A percentile compares a stretch with the other conserved stretches of the same genome.
These are phyloP conservation scores for Cladosporium phlei DNA, from an alignment of 2,329 filamentous ascomycete species.

Conservation along the genomic window DNA sequence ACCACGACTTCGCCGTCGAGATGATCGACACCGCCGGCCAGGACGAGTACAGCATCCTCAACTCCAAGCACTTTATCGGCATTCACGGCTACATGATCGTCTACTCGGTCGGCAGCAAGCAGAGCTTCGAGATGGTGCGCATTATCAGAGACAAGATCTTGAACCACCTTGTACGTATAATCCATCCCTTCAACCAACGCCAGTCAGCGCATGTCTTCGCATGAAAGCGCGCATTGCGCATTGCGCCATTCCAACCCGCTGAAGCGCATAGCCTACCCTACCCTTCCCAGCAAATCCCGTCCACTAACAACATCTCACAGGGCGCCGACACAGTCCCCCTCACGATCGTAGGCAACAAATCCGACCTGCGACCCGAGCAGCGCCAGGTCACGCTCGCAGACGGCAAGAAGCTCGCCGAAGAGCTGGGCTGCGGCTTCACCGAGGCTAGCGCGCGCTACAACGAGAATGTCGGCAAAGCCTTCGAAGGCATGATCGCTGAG, in stretches of 20 bases:
- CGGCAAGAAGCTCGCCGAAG: constrained; percentile 76
- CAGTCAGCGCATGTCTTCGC: no score
- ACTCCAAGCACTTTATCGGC: constrained; percentile 97
- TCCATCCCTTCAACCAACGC: no score
- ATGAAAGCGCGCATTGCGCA: no score
- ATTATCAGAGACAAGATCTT: constrained; percentile 96
- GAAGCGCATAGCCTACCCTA: no score
- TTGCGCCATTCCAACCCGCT: no score
- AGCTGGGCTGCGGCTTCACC: constrained; percentile 88
- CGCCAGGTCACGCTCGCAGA: constrained; percentile 84
- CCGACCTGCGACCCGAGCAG: constrained; percentile 85
- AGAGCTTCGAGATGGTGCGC: constrained; percentile 95
- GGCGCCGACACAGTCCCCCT: constrained; percentile 89
- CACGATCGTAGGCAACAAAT: constrained; percentile 95
- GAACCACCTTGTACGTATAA: constrained; percentile 76
- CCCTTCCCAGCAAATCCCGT: background rate
- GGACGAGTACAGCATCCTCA: constrained; percentile 98
- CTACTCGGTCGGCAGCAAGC: constrained; percentile 90
- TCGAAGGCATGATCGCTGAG: constrained; percentile 89
- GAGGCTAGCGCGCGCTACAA: constrained; percentile 93
- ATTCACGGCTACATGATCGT: constrained; percentile 99
- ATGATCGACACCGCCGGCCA: constrained; percentile 96
- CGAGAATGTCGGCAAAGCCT: constrained; percentile 86
- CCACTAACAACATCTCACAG: constrained; percentile 41
- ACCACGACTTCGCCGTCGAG: constrained; percentile 89